A percentile compares a stretch with the other conserved stretches of the same genome.
These are phyloP conservation scores for Amylostereum chailletii DNA, from an alignment of 1,284 basidiomycete species.

Conservation along the genomic window DNA sequence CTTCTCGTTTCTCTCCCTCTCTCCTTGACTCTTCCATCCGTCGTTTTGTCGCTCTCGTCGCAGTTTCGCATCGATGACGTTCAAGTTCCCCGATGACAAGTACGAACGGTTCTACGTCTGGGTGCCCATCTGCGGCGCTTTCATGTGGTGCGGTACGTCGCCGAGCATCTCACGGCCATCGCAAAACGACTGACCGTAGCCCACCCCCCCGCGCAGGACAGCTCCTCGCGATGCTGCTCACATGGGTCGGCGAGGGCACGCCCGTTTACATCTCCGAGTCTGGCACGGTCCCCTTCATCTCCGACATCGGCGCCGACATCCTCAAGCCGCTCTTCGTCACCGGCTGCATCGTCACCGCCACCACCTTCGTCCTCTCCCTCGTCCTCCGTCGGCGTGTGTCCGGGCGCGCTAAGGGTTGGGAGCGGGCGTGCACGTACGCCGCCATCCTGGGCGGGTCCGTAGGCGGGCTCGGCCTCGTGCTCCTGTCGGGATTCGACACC, in stretches of 20 bases:
- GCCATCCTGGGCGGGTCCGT: slow-evolving; percentile 53
- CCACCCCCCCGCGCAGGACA: slow-evolving; percentile 27
- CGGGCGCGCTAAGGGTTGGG: slow-evolving; percentile 14
- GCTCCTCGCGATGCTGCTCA: slow-evolving; percentile 57
- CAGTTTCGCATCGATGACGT: too few species aligned
- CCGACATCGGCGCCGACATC: slow-evolving; percentile 60
- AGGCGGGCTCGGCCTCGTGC: slow-evolving; percentile 46
- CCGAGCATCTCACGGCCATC: neutral
- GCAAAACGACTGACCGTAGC: neutral
- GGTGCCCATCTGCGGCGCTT: slow-evolving; percentile 49
- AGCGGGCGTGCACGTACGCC: slow-evolving; percentile 42
- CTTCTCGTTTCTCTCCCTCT: too few species aligned
- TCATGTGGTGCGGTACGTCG: slow-evolving; percentile 55
- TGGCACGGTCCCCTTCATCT: slow-evolving; percentile 59
- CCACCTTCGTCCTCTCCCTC: slow-evolving; percentile 52
- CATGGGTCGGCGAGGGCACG: slow-evolving; percentile 45
- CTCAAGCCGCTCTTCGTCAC: slow-evolving; percentile 67
- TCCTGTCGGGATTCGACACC: slow-evolving; percentile 22
- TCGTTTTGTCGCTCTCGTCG: too few species aligned
- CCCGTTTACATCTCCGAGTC: slow-evolving; percentile 42
- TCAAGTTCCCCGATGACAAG: slow-evolving; percentile 15
- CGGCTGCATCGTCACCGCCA: slow-evolving; percentile 50
- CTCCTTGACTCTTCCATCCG: too few species aligned
- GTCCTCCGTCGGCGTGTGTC: slow-evolving; percentile 34
- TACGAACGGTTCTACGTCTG: slow-evolving; percentile 53